Evolutionary conservation across 768 basidiomycete species (phyloP).

Genomic region (Pleurotus salmoneostramineus): DNA sequence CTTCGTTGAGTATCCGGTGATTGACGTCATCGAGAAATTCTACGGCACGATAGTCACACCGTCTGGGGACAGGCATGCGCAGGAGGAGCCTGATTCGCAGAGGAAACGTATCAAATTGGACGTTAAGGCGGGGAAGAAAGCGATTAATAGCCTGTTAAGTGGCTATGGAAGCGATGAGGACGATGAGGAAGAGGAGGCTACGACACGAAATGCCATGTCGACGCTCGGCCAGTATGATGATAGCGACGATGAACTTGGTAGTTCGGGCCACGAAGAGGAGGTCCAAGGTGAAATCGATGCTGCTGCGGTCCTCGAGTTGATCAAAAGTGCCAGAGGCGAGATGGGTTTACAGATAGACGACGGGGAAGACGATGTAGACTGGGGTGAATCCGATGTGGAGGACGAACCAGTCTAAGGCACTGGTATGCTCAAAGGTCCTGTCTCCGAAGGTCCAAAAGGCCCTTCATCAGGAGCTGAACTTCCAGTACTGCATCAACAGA

Average conservation of each 20-base stretch:
- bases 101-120: constrained; percentile 58
- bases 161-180: constrained; percentile 55
- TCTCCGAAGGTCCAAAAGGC: constrained; percentile 71
- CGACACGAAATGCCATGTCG: constrained; percentile 29
- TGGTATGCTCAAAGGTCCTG: constrained; percentile 50
- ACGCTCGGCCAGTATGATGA: constrained; percentile 38
- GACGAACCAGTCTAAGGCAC: constrained; percentile 17
- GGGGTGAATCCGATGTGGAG: constrained; percentile 41
- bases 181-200: constrained; percentile 26
- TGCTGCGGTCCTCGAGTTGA: constrained; percentile 28
- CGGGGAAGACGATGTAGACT: constrained; percentile 40
- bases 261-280: constrained; percentile 17
- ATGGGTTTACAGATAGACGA: constrained; percentile 15
- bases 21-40: constrained; percentile 72
- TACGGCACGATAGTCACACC: constrained; percentile 55
- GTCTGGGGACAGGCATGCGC: constrained; percentile 37
- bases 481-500: constrained; percentile 75
- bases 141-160: constrained; percentile 53
- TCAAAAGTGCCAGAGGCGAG: constrained; percentile 27
- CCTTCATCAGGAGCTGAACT: constrained; percentile 82
- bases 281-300: constrained; percentile 27
- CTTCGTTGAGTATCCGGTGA: constrained; percentile 82
- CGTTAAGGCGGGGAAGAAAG: constrained; percentile 44
- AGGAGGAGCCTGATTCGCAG: constrained; percentile 27
- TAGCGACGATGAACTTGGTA: constrained; percentile 28